Conservation (phyloP, 805 yeast genomes). For the Starmera pachycereana region DNA sequence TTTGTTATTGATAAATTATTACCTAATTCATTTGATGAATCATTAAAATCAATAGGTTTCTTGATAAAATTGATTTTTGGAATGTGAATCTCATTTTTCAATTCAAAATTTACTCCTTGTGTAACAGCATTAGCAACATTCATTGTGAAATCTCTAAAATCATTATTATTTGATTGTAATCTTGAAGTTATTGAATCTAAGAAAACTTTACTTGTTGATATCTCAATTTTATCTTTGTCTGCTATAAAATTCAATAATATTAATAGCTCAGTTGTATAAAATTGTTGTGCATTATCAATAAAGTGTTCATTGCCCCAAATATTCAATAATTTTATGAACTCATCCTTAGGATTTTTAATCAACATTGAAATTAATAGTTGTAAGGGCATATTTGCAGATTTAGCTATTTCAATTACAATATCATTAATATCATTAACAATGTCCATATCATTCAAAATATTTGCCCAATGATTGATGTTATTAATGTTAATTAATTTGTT, state of each 20-base stretch:
- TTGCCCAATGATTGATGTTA: conserved; percentile 5
- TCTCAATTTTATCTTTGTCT: conserved; percentile 12
- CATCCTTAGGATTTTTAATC: conserved; percentile 2
- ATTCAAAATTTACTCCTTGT: conserved; percentile 19
- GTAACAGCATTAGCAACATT: conserved; percentile 41
- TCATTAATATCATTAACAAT: conserved; percentile 3
- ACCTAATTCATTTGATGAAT: conserved; percentile 1
- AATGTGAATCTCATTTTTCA: conserved; percentile 13
- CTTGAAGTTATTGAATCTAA: conserved; percentile 42
- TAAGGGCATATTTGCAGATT: conserved; percentile 3
- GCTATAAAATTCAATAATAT: conserved; percentile 21
- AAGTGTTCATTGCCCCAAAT: conserved; percentile 28
- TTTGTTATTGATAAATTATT: conserved; percentile 3
- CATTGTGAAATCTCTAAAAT: conserved; percentile 44
- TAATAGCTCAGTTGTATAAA: conserved; percentile 37
- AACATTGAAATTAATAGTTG: conserved; percentile 6
- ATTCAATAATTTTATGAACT: conserved; percentile 6
- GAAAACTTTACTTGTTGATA: conserved; percentile 31
- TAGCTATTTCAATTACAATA: conserved; percentile 2
- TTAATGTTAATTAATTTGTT: conserved; percentile 1
- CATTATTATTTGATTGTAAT: conserved; percentile 36
- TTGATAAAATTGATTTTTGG: conserved; percentile 3
- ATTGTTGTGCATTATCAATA: conserved; percentile 32
- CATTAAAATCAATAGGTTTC: conserved; percentile 7
- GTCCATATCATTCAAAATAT: conserved; percentile 6